Conservation (phyloP, 1,284 basidiomycete species). For the Fomitiporia mediterranea region DNA sequence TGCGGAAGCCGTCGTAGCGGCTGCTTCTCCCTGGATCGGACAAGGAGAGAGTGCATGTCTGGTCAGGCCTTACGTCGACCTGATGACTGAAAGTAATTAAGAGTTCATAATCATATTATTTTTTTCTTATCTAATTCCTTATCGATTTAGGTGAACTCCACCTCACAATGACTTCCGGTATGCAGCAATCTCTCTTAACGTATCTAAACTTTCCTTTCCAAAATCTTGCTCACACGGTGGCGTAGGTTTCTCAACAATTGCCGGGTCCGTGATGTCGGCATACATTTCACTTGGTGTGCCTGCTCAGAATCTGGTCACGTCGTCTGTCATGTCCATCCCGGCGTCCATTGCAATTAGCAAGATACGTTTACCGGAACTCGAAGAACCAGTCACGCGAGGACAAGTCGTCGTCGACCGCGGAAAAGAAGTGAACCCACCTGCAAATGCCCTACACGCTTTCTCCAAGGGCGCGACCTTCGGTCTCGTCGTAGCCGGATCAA, state of each 20-base stretch:
- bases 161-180: constrained; percentile 84
- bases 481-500: constrained; percentile 80
- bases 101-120: too few species aligned
- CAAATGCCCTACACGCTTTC: constrained; percentile 85
- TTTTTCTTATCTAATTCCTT: too few species aligned
- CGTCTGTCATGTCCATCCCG: constrained; percentile 92
- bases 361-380: constrained; percentile 76
- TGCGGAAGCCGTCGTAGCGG: constrained; percentile 88
- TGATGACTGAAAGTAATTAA: constrained; percentile 88
- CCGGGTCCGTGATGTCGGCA: constrained; percentile 82
- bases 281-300: constrained; percentile 84
- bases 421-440: constrained; percentile 49
- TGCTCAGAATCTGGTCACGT: constrained; percentile 79
- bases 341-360: constrained; percentile 91
- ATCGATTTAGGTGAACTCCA: constrained; percentile 90
- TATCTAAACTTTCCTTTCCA: neutral
- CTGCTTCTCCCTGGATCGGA: constrained; percentile 88
- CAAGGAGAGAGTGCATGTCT: constrained; percentile 85
- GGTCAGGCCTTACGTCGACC: constrained; percentile 80
- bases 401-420: constrained; percentile 76
- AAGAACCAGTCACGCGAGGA: constrained; percentile 83
- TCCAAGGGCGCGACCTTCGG: constrained; percentile 85
- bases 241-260: constrained; percentile 78
- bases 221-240: neutral
- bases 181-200: constrained; percentile 22